Percentiles rank a stretch among this genome's conserved stretches.
These are phyloP conservation scores for Boletales sp. DNA, from an alignment of 768 basidiomycete species.

Conservation along the genomic window DNA sequence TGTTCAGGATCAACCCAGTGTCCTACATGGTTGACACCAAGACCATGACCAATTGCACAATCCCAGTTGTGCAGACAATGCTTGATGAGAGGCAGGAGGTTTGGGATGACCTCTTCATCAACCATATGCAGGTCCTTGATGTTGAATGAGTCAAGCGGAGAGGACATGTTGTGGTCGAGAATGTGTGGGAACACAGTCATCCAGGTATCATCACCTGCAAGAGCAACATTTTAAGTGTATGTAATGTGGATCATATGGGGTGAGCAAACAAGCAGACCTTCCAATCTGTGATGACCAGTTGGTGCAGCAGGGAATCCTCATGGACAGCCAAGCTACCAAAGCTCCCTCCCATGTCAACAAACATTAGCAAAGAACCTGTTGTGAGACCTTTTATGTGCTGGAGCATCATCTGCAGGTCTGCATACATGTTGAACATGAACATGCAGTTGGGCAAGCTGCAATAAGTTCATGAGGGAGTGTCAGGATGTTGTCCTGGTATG, in stretches of 20 bases:
- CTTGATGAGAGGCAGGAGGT: slow-evolving; percentile 78
- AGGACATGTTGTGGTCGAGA: slow-evolving; percentile 70
- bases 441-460: slow-evolving; percentile 61
- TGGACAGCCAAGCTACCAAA: slow-evolving; percentile 83
- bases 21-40: slow-evolving; percentile 96
- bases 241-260: neutral
- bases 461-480: slow-evolving; percentile 76
- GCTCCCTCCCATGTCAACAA: slow-evolving; percentile 90
- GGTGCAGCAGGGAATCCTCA: slow-evolving; percentile 86
- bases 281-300: slow-evolving; percentile 56
- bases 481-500: slow-evolving; percentile 78
- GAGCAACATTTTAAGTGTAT: slow-evolving; percentile 53
- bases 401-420: slow-evolving; percentile 91
- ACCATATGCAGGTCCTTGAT: slow-evolving; percentile 97
- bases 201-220: slow-evolving; percentile 99
- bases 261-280: slow-evolving; percentile 39
- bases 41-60: slow-evolving; percentile 86
- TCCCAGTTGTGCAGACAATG: slow-evolving; percentile 61
- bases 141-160: slow-evolving; percentile 94
- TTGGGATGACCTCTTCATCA: slow-evolving; percentile 81
- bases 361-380: slow-evolving; percentile 93
- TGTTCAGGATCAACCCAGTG: slow-evolving; percentile 92
- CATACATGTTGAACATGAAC: slow-evolving; percentile 86
- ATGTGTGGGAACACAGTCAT: slow-evolving; percentile 77
- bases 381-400: slow-evolving; percentile 95